Evolutionary conservation across 345 rosid species (phyloP), one percentile per base, ranked within the genome.

Genomic region (Durio zibethinus): DNA sequence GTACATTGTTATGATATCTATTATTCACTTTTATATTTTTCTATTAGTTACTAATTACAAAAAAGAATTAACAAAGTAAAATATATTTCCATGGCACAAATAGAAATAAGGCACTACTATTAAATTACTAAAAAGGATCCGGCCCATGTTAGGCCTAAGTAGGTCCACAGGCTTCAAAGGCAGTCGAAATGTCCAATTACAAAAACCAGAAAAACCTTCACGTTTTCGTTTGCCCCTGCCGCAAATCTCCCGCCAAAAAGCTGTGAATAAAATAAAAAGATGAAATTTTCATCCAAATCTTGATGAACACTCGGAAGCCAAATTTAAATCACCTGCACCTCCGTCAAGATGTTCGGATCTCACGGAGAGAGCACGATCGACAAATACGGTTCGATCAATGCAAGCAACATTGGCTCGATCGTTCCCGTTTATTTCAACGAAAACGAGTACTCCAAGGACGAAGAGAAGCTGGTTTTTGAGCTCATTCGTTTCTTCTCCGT

Each of bases 401-500:
- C 82, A 6, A n/a, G 80, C 73, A 89, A 81, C 75, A 20, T 87
- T 72, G 85, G 79, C 60, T 79, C 85, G 2, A 65, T 89, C 14
- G 82, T 92, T 73, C 83, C 89, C 60, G 56, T 82, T 10, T 95
- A 93, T 86, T 82, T 89, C 73, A 88, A 84, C 62, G 91, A 90
- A 38, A 85, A 85, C 84, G 92, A 90, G 72, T 80, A 85, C 25
- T 80, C 83, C 14, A 82, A 85, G 64, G 91, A 86, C 59, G 89
- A 89, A 73, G 89, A 86, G 66, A 82, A 77, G 76, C 69, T 91
- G 81, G 80, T 88, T 7, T 73, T 85, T 66, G 84, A 88, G 68
- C 93, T 96, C 77, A 80, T 91, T 70, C 85, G 86, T 77, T 79
- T 96, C 88, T 90, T 96, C 87, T 90, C 92, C 27, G 18, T 72